Evolutionary conservation across 2,329 filamentous ascomycete genomes (phyloP), one percentile per base, ranked within the genome.

Genomic region (Phaeomoniella chlamydospora): DNA sequence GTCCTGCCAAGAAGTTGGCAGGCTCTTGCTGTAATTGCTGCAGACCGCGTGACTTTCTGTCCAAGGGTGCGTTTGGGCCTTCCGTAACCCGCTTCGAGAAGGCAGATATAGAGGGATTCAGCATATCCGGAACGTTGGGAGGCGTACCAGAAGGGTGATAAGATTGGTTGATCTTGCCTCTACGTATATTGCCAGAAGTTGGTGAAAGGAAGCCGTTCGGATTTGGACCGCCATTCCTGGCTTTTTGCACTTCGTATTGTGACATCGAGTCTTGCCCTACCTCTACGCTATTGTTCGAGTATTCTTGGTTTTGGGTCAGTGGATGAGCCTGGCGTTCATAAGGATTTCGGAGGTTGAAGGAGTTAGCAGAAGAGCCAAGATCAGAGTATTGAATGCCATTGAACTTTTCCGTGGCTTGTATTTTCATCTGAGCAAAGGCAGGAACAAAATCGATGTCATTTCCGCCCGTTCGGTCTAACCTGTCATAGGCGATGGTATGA

Each of bases 11-110:
- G 48, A 39, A 12, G 42, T 40, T 22, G 51, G 50, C 9, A 48
- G 35, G 15, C 54, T 60, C 55, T 29, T 58, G 56, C 32, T 53
- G 49, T 5, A 60, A 60, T 31, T 59, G 51, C 41, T 69, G 62
- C 34, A 66, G 55, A 13, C 60, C 61, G 12, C 61, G 57, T 14
- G 71, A 48, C 40, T 66, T 67, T 38, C 62, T 62, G 37, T 72
- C 65, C 17, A 70, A 49, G 14, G 62, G 49, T 2, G 54, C 58
- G 16, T 58, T 49, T 43, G 66, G 65, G 12, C 54, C 60, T 19
- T 62, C 59, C 17, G 56, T 50, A 14, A 51, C 52, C 32, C 43
- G 52, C 29, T 43, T 50, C 14, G 54, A 43, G 17, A 64, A 52
- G 26, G 61, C 57, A 38, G 52, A 54, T 18, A 56, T 57, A 17